These are phyloP conservation scores for Plasmodium chabaudi DNA, from an alignment of 169 alveolate species.

Conservation along the genomic window DNA sequence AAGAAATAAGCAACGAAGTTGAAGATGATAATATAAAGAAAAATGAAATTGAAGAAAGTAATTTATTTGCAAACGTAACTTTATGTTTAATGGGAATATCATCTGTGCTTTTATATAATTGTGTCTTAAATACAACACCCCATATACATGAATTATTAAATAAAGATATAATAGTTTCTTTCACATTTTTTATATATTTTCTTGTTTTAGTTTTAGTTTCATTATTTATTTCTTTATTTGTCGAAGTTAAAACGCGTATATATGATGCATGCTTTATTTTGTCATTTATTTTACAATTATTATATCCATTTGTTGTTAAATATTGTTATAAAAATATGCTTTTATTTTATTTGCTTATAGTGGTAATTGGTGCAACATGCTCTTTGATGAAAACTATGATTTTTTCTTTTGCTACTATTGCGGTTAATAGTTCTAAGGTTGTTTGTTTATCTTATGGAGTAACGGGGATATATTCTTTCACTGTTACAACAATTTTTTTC, in stretches of 20 bases:
- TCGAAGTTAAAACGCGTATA: constrained; percentile 46
- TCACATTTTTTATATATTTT: constrained; percentile 59
- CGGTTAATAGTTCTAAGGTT: constrained; percentile 47
- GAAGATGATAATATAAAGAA: not conserved
- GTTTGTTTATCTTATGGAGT: constrained; percentile 62
- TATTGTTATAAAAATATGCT: constrained; percentile 35
- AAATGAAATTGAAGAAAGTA: not conserved
- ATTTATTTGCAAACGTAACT: constrained; percentile 47
- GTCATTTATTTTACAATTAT: constrained; percentile 28
- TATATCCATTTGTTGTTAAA: constrained; percentile 41
- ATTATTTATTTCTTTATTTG: constrained; percentile 45
- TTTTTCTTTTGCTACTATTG: constrained; percentile 51
- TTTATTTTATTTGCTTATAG: constrained; percentile 34
- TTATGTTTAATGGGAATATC: constrained; percentile 73
- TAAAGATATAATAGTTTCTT: constrained; percentile 45
- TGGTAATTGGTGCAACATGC: constrained; percentile 38
- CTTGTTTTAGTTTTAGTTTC: constrained; percentile 40
- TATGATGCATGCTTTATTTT: constrained; percentile 56
- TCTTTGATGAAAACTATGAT: constrained; percentile 71
- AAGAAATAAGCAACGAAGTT: not conserved
- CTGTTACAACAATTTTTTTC: constrained; percentile 36
- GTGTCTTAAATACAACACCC: constrained; percentile 70
- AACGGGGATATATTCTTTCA: constrained; percentile 63
- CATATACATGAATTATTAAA: constrained; percentile 64
- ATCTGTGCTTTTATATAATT: constrained; percentile 48